Evolutionary conservation across 495 filamentous ascomycete genomes (phyloP).

Genomic region (Xylaria longipes): DNA sequence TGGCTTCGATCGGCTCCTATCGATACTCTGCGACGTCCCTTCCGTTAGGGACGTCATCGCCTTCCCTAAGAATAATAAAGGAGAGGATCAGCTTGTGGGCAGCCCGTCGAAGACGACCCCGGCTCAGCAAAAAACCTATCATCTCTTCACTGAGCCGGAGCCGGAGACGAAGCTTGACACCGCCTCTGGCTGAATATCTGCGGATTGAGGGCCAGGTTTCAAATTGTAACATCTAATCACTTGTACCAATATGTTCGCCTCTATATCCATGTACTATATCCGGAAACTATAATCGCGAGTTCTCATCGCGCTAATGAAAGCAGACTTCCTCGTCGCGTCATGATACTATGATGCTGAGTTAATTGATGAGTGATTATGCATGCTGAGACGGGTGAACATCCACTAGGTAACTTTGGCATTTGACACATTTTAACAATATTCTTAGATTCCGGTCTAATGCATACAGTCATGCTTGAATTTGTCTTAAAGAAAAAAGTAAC

Average conservation of each 20-base stretch:
- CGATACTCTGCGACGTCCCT: constrained; percentile 76
- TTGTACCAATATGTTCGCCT: constrained; percentile 3
- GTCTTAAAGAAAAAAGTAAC: no score
- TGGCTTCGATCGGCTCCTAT: constrained; percentile 89
- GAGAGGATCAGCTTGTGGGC: constrained; percentile 81
- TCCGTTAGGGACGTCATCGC: constrained; percentile 91
- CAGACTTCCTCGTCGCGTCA: not conserved
- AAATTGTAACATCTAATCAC: not conserved
- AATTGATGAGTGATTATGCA: no score
- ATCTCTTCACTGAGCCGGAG: constrained; percentile 49
- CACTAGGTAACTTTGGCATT: no score
- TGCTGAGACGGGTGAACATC: no score
- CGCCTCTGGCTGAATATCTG: not conserved
- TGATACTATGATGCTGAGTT: not conserved
- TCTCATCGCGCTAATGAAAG: not conserved
- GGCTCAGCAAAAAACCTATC: constrained; percentile 73
- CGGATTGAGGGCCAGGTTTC: not conserved
- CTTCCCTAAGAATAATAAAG: constrained; percentile 90
- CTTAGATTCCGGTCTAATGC: not conserved
- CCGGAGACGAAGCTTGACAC: not conserved
- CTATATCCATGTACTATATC: not conserved
- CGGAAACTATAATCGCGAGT: not conserved
- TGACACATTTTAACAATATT: not conserved
- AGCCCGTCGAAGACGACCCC: constrained; percentile 70
- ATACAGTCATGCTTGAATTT: not conserved